phyloP scores from a whole-genome alignment of 352 stramenopile genomes.

The Plasmopara halstedii region DNA sequence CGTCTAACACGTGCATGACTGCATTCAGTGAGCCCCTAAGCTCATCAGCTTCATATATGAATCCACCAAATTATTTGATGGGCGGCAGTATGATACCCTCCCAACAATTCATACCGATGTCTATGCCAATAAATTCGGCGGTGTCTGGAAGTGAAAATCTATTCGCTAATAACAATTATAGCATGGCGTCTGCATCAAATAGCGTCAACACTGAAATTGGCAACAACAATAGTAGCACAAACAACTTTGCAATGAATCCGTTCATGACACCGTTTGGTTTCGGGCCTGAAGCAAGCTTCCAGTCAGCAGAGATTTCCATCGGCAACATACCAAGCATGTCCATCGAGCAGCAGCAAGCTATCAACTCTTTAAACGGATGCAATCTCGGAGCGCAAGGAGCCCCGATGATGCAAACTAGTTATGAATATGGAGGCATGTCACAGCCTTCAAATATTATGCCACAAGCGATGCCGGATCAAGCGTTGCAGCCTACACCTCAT shows the following conservation, averaged over 20 bases:
- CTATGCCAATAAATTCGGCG: conserved; percentile 25
- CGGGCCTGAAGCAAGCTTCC: conserved; percentile 23
- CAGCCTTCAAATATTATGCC: conserved; percentile 21
- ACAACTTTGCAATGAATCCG: conserved; percentile 46
- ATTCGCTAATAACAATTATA: conserved; percentile 37
- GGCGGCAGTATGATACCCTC: conserved; percentile 37
- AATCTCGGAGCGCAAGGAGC: conserved; percentile 25
- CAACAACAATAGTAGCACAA: conserved; percentile 19
- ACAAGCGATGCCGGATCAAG: conserved; percentile 13
- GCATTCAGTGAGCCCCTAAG: conserved; percentile 13
- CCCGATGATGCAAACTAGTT: conserved; percentile 36
- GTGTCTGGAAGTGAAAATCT: conserved; percentile 23
- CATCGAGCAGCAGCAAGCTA: conserved; percentile 34
- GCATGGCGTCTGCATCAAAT: conserved; percentile 24
- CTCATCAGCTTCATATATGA: conserved; percentile 29
- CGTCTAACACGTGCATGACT: conserved; percentile 34
- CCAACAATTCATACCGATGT: conserved; percentile 41
- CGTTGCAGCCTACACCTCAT: conserved; percentile 21
- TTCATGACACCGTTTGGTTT: conserved; percentile 58
- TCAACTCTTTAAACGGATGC: conserved; percentile 37
- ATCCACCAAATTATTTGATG: conserved; percentile 45
- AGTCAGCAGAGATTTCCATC: conserved; percentile 29
- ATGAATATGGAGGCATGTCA: conserved; percentile 28
- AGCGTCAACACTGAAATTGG: conserved; percentile 9
- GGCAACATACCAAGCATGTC: conserved; percentile 34